These are phyloP conservation scores for Naganishia kalamii DNA, from an alignment of 768 basidiomycete species.

Conservation along the genomic window DNA sequence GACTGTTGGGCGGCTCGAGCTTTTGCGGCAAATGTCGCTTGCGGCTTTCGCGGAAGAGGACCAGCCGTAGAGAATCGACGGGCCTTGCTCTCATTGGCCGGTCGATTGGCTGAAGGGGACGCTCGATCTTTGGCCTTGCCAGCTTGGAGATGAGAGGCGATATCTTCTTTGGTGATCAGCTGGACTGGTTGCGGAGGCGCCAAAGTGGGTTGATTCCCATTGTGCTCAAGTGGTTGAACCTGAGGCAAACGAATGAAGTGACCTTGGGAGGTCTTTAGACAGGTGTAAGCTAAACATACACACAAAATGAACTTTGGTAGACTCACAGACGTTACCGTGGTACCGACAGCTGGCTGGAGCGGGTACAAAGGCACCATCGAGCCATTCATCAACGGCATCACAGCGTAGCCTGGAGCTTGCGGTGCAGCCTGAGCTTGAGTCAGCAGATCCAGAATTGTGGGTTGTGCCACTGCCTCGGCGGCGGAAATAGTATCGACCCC, in stretches of 20 bases:
- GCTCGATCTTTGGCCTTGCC: background rate
- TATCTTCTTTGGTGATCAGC: background rate
- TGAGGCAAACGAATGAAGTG: background rate
- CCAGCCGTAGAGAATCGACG: slow-evolving; percentile 3
- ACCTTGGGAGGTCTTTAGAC: background rate
- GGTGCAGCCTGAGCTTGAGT: background rate
- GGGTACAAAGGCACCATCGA: slow-evolving; percentile 6
- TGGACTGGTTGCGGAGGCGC: background rate
- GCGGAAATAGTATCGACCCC: background rate
- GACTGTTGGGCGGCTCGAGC: no score
- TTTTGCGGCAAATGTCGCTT: background rate
- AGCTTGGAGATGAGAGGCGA: background rate
- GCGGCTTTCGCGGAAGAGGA: background rate
- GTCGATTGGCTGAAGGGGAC: background rate
- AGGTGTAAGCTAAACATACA: background rate
- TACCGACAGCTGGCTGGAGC: background rate
- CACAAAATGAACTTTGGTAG: no score
- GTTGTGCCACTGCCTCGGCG: background rate
- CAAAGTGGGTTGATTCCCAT: no score
- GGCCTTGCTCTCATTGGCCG: background rate
- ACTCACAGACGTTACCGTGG: background rate
- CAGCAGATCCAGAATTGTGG: background rate
- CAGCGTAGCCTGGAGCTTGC: background rate
- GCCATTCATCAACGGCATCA: background rate
- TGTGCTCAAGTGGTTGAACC: background rate